Conservation (phyloP, 345 rosid species). For the Hypericum androsaemum region DNA sequence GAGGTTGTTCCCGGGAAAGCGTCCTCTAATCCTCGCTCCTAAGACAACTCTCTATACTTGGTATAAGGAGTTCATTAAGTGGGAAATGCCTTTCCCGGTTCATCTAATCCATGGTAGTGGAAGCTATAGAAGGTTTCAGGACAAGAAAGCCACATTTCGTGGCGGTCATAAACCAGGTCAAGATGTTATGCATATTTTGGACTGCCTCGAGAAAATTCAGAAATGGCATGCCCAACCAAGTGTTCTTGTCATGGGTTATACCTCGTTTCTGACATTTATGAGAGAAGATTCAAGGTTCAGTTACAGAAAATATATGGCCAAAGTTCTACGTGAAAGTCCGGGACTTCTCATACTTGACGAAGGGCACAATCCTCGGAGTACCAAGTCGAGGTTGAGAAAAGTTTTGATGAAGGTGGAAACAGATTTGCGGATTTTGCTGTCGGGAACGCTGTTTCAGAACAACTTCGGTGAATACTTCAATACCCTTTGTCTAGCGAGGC, state of each 20-base stretch:
- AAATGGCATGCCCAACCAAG: slow-evolving; percentile 90
- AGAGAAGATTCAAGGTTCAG: slow-evolving; percentile 72
- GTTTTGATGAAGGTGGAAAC: slow-evolving; percentile 83
- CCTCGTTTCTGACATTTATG: slow-evolving; percentile 80
- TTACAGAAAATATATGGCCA: slow-evolving; percentile 76
- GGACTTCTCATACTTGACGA: slow-evolving; percentile 79
- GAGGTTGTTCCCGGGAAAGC: slow-evolving; percentile 71
- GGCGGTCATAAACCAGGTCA: slow-evolving; percentile 58
- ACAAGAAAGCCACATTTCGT: slow-evolving; percentile 23
- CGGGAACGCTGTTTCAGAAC: slow-evolving; percentile 89
- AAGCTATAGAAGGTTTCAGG: slow-evolving; percentile 48
- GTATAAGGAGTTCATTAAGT: slow-evolving; percentile 91
- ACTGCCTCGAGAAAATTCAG: slow-evolving; percentile 80
- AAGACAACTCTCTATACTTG: slow-evolving; percentile 90
- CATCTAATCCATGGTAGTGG: slow-evolving; percentile 80
- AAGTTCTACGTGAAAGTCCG: slow-evolving; percentile 76
- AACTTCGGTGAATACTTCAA: slow-evolving; percentile 93
- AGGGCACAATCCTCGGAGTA: slow-evolving; percentile 92
- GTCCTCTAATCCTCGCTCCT: slow-evolving; percentile 85
- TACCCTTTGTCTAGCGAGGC: slow-evolving; percentile 84
- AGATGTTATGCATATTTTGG: slow-evolving; percentile 82
- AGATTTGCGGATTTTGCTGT: slow-evolving; percentile 66
- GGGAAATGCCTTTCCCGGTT: slow-evolving; percentile 77
- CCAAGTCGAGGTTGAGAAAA: slow-evolving; percentile 83
- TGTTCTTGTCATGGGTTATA: slow-evolving; percentile 94